These are phyloP conservation scores for Thecaphora frezii DNA, from an alignment of 1,284 basidiomycete species.

Conservation along the genomic window DNA sequence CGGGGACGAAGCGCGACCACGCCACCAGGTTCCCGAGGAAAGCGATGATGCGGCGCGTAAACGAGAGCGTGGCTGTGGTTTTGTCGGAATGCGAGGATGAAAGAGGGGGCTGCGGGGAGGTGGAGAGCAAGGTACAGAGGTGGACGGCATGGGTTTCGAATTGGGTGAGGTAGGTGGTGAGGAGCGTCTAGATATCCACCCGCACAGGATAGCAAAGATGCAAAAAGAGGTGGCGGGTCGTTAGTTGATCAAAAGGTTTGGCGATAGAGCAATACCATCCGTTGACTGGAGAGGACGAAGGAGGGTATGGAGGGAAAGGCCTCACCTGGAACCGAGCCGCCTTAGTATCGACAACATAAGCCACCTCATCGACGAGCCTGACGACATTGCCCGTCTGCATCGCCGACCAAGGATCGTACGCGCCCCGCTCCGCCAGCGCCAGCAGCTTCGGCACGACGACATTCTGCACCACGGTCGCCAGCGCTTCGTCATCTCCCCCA, in stretches of 20 bases:
- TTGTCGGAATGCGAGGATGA: too few relatives aligned
- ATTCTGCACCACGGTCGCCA: constrained; percentile 28
- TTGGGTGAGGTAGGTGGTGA: background rate
- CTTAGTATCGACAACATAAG: background rate
- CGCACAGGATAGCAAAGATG: too few relatives aligned
- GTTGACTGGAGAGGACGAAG: too few relatives aligned
- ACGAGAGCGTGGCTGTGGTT: too few relatives aligned
- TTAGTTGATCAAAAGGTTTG: too few relatives aligned
- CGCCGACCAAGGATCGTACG: constrained; percentile 33
- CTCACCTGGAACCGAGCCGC: background rate
- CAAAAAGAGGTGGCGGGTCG: too few relatives aligned
- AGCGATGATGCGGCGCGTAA: background rate
- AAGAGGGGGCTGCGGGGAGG: too few relatives aligned
- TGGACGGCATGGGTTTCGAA: background rate
- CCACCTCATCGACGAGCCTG: constrained; percentile 23
- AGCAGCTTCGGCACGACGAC: constrained; percentile 33
- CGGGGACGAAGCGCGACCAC: background rate
- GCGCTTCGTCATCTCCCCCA: constrained; percentile 49
- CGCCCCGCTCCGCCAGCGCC: constrained; percentile 17
- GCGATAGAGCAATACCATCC: too few relatives aligned
- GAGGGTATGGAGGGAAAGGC: too few relatives aligned
- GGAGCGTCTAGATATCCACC: background rate
- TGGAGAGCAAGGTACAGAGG: too few relatives aligned
- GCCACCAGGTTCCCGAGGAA: background rate
- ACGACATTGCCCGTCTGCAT: constrained; percentile 22